phyloP scores from a whole-genome alignment of 2,329 filamentous ascomycete species.

The Colletotrichum coccodes region DNA sequence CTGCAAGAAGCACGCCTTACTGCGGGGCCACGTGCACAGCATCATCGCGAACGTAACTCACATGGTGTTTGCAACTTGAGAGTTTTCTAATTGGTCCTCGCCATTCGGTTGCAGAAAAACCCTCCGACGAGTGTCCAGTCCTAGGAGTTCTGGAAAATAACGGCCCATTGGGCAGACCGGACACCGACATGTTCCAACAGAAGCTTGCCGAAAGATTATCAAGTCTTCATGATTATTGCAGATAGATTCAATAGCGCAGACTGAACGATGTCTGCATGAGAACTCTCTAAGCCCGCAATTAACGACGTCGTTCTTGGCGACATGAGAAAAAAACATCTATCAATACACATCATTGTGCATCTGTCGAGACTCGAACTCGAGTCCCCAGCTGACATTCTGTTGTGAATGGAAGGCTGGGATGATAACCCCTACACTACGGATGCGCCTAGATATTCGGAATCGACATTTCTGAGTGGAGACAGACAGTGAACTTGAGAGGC shows the following conservation, averaged over 20 bases:
- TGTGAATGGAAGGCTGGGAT: slow-evolving; percentile 26
- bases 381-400: slow-evolving; percentile 15
- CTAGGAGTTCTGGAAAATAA: no score
- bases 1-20: slow-evolving; percentile 32
- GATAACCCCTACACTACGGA: slow-evolving; percentile 32
- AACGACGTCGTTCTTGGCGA: no score
- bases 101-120: not conserved
- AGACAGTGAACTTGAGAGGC: not conserved
- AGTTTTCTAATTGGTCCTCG: not conserved
- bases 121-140: no score
- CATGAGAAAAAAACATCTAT: not conserved
- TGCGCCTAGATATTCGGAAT: not conserved
- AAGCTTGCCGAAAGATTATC: no score
- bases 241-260: no score
- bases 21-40: slow-evolving; percentile 30
- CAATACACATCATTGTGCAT: not conserved
- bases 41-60: not conserved
- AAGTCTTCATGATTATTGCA: no score
- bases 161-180: no score
- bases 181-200: no score
- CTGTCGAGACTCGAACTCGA: slow-evolving; percentile 26
- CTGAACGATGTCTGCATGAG: no score
- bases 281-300: no score
- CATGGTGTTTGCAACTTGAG: not conserved
- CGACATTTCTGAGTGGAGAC: not conserved